Evolutionary conservation across 495 filamentous ascomycete species (phyloP), one percentile per base, ranked within the genome.

Genomic region (Neurospora sp.): DNA sequence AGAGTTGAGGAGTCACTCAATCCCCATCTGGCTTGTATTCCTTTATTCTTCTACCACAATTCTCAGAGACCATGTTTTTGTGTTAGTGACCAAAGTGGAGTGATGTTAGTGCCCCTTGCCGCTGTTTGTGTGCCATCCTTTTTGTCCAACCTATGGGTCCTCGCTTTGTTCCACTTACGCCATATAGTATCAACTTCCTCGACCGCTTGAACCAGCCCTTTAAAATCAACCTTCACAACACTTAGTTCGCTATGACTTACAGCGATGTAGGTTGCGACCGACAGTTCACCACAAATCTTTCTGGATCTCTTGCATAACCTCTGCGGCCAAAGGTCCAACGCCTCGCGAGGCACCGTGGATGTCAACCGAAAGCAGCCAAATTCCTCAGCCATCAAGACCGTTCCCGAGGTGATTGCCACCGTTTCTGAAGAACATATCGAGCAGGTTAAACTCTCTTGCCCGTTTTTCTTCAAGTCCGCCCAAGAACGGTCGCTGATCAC

Each of bases 311-410:
- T 70, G 40, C 69, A 76, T 18, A 14, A 59, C 71, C 72, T 71
- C 69, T 75, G 39, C 70, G 88, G 73, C 7, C 84, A 85, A 71
- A 82, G 75, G 39, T 72, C 75, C 69, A 88, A 72, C 42, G 78
- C 78, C 10, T 74, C 72, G 27, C 76, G 72, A 18, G 75, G 70
- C 59, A 83, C 82, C 4, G 83, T 80, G 71, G 88, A 88, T 16
- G 87, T 83, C 71, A 90, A 76, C 16, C 88, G 76, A 74, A 88
- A 90, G 81, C 82, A 88, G 0, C 86, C 87, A 39, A 82, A 74
- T 74, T 83, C 78, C 75, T 87, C 87, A 0, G 85, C 83, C 14
- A 76, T 81, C 71, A 86, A 84, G 14, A 77, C 70, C 71, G 11
- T 74, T 75, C 2, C 86, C 86, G 72, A 78, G 3, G 83, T 82